Evolutionary conservation across 2,329 filamentous ascomycete species (phyloP).

Genomic region (Cladosporium cucumerinum): DNA sequence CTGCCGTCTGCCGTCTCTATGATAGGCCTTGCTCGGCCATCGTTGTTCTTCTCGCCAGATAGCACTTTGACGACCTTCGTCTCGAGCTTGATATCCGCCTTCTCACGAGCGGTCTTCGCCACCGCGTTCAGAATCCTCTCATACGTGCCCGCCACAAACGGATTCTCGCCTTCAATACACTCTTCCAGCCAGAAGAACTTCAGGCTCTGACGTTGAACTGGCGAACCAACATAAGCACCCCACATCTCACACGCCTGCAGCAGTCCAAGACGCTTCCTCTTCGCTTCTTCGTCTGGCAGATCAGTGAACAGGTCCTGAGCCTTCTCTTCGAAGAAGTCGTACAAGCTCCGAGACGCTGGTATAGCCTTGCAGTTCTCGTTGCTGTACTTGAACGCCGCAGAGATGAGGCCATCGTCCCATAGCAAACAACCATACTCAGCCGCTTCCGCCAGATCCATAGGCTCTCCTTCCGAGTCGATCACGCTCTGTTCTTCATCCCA

Average conservation of each 20-base stretch:
- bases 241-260: conserved; percentile 61
- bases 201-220: conserved; percentile 62
- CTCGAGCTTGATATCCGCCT: conserved; percentile 53
- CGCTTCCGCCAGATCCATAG: conserved; percentile 44
- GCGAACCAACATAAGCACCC: conserved; percentile 68
- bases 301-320: conserved; percentile 42
- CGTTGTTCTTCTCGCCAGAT: conserved; percentile 20
- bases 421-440: conserved; percentile 49
- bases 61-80: conserved; percentile 46
- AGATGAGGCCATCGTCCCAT: conserved; percentile 61
- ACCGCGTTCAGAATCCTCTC: conserved; percentile 58
- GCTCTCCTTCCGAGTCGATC: conserved; percentile 55
- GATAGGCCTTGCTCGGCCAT: conserved; percentile 41
- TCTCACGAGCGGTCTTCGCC: conserved; percentile 54
- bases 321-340: conserved; percentile 55
- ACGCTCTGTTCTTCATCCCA: conserved; percentile 56
- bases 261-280: conserved; percentile 47
- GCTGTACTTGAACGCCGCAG: conserved; percentile 64
- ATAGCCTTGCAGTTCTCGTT: conserved; percentile 56
- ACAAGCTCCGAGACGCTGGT: conserved; percentile 50
- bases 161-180: conserved; percentile 68
- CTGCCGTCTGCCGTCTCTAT: conserved; percentile 49
- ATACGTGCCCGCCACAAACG: conserved; percentile 62
- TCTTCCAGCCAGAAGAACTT: conserved; percentile 78
- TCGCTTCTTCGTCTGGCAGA: conserved; percentile 36